Conservation (phyloP, 805 yeast genomes). For the Jamesozyma lodderae region DNA sequence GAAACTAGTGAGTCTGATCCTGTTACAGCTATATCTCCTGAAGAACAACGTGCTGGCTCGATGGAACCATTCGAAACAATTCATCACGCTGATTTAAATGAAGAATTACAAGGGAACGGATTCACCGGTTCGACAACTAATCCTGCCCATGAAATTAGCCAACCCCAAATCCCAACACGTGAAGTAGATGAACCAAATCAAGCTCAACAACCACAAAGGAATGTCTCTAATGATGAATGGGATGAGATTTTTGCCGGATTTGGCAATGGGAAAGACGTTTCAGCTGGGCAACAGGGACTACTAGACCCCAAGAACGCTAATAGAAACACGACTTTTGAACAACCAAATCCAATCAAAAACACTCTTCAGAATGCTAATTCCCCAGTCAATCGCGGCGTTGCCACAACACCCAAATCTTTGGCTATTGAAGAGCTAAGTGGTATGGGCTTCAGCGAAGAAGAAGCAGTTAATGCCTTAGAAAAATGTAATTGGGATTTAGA, state of each 20-base stretch:
- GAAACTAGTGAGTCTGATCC: conserved; percentile 20
- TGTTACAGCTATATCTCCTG: background rate
- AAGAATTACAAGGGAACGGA: conserved; percentile 18
- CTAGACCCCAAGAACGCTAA: no score
- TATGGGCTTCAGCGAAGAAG: conserved; percentile 74
- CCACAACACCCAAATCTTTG: conserved; percentile 39
- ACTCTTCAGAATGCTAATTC: conserved; percentile 4
- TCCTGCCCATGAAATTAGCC: background rate
- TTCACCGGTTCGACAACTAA: conserved; percentile 14
- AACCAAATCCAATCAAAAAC: conserved; percentile 4
- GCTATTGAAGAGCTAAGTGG: conserved; percentile 74
- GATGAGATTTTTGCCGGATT: conserved; percentile 87
- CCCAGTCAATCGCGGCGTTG: conserved; percentile 26
- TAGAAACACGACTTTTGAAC: no score
- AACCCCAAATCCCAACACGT: background rate
- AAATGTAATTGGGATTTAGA: conserved; percentile 66
- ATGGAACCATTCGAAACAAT: conserved; percentile 24
- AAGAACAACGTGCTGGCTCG: background rate
- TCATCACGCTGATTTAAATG: conserved; percentile 20
- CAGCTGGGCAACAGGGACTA: conserved; percentile 6
- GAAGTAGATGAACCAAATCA: conserved; percentile 3
- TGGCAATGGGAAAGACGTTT: conserved; percentile 38
- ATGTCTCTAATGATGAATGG: conserved; percentile 67
- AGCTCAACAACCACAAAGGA: conserved; percentile 2
- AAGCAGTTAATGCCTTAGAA: conserved; percentile 60